Percentiles rank a stretch among this genome's conserved stretches.
Evolutionary conservation across 352 stramenopile species (phyloP).

Genomic region (Pythium utonaiense): DNA sequence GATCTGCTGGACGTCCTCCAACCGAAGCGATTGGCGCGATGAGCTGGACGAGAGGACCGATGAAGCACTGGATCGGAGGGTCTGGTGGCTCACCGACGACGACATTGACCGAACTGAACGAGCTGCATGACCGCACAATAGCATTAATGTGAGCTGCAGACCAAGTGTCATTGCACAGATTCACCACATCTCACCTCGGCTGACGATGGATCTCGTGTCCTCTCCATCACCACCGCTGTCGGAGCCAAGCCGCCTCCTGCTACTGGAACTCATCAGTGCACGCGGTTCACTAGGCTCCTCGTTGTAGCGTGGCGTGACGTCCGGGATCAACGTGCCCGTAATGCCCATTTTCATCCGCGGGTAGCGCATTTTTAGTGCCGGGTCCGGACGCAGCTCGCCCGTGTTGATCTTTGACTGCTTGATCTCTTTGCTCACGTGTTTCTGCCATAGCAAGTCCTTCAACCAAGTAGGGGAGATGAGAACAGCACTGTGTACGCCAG

Average conservation of each 20-base stretch:
- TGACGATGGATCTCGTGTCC: constrained; percentile 7
- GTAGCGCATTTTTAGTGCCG: constrained; percentile 27
- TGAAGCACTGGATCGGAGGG: constrained; percentile 8
- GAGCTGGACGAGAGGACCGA: constrained; percentile 25
- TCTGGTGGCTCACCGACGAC: constrained; percentile 6
- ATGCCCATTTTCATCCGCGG: constrained; percentile 47
- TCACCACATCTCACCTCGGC: not conserved
- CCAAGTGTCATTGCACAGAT: not conserved
- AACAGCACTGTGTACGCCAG: too few relatives aligned
- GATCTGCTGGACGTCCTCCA: constrained; percentile 39
- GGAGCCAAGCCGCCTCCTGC: not conserved
- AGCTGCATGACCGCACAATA: not conserved
- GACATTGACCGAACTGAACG: constrained; percentile 8
- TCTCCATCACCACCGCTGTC: not conserved
- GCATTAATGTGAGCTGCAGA: not conserved
- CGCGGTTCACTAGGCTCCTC: not conserved
- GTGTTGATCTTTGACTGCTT: constrained; percentile 41
- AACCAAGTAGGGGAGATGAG: too few relatives aligned
- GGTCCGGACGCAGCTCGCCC: constrained; percentile 32
- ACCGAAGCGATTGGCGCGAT: constrained; percentile 12
- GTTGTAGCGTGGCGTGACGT: constrained; percentile 33
- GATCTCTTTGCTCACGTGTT: constrained; percentile 46
- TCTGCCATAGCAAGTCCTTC: constrained; percentile 43
- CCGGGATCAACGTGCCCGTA: constrained; percentile 41
- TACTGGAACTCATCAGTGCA: constrained; percentile 4